These are phyloP conservation scores for Melaleuca quinquenervia DNA, from an alignment of 345 rosid species.

Conservation along the genomic window DNA sequence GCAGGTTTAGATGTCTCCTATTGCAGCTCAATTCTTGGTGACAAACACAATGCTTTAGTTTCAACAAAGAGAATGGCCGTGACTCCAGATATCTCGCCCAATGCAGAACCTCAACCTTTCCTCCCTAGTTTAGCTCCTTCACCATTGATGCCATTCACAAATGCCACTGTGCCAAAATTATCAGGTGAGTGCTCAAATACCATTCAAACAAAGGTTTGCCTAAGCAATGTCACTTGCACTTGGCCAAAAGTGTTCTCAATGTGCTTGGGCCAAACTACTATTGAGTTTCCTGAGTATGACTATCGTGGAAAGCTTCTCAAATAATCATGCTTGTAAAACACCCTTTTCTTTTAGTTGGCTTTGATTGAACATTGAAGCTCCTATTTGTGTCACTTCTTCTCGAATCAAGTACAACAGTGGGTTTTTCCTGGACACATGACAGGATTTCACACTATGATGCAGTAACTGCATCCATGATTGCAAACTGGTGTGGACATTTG, in stretches of 20 bases:
- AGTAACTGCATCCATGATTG: background rate
- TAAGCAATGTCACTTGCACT: background rate
- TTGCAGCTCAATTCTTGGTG: background rate
- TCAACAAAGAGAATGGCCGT: background rate
- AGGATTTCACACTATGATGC: background rate
- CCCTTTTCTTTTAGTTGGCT: background rate
- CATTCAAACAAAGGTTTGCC: background rate
- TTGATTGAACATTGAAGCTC: background rate
- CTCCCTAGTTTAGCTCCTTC: constrained; percentile 55
- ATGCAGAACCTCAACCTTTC: constrained; percentile 29
- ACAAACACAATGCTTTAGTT: background rate
- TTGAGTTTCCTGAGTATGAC: background rate
- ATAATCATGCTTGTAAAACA: background rate
- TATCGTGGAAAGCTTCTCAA: background rate
- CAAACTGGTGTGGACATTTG: background rate
- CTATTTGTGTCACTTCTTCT: background rate
- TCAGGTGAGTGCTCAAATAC: constrained; percentile 23
- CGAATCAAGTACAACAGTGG: background rate
- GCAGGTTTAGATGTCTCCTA: constrained; percentile 7
- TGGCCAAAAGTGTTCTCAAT: background rate
- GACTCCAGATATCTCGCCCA: constrained; percentile 15
- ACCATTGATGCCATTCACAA: constrained; percentile 34
- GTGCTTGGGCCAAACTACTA: background rate
- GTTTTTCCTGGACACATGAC: background rate
- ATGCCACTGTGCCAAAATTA: constrained; percentile 25